phyloP scores from a whole-genome alignment of 257 asterid genomes.

The Vinca minor region DNA sequence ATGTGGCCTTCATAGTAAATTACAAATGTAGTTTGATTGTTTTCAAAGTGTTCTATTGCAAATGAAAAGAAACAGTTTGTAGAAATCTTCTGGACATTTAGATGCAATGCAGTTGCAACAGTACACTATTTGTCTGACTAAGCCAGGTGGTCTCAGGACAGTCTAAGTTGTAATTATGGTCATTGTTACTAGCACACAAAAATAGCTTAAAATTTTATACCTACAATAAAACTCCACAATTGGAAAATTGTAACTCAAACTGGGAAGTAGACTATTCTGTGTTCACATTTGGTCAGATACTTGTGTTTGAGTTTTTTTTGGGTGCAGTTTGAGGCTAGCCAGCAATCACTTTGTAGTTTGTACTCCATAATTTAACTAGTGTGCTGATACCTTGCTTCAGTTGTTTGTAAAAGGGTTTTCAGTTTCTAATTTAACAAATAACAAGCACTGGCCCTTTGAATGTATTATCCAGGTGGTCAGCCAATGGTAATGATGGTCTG shows the following conservation, averaged over 20 bases:
- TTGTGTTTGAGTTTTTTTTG: not conserved
- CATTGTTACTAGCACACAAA: not conserved
- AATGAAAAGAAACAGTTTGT: not conserved
- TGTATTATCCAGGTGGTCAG: constrained; percentile 60
- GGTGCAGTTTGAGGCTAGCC: not conserved
- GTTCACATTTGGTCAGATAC: not conserved
- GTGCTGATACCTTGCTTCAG: not conserved
- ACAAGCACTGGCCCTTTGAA: constrained; percentile 10
- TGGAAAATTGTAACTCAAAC: not conserved
- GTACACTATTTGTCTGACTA: not conserved
- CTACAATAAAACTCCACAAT: too few species aligned
- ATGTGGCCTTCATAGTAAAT: not conserved
- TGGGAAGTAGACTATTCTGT: not conserved
- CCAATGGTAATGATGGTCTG: constrained; percentile 44
- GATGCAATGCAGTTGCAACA: not conserved
- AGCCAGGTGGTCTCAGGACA: not conserved
- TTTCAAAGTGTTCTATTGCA: not conserved
- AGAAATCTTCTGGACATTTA: not conserved
- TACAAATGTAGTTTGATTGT: not conserved
- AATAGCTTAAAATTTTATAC: not conserved
- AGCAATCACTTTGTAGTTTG: not conserved
- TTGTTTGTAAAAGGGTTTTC: not conserved
- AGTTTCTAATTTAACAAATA: not conserved
- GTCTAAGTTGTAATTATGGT: not conserved
- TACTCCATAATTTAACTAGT: not conserved